phyloP scores from a whole-genome alignment of 2,329 filamentous ascomycete genomes.

The Hymenoscyphus scutula region DNA sequence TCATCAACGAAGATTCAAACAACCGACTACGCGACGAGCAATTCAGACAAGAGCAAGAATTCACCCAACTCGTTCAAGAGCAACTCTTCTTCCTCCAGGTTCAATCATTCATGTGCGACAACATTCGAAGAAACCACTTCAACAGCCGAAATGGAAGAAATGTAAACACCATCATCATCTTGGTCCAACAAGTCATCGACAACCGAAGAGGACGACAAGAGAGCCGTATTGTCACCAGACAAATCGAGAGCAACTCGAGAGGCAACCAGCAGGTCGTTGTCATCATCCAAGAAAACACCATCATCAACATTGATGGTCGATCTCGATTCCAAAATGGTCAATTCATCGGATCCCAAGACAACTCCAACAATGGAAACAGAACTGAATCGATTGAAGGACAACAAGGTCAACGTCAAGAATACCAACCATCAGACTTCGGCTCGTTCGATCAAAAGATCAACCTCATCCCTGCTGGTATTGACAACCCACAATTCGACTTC shows the following conservation, averaged over 20 bases:
- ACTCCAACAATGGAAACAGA: neutral
- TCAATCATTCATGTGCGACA: conserved; percentile 29
- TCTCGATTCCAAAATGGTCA: conserved; percentile 3
- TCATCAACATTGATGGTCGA: conserved; percentile 16
- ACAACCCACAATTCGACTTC: conserved; percentile 20
- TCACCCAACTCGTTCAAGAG: conserved; percentile 23
- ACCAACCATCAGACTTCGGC: neutral
- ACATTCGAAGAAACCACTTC: conserved; percentile 34
- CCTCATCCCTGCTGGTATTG: conserved; percentile 23
- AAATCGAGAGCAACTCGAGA: conserved; percentile 28
- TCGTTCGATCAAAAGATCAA: conserved; percentile 14
- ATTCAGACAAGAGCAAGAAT: conserved; percentile 15
- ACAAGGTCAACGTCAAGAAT: conserved; percentile 1
- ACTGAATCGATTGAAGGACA: neutral
- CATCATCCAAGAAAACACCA: conserved; percentile 21
- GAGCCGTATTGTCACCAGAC: conserved; percentile 29
- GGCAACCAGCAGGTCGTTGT: conserved; percentile 21
- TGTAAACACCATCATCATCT: conserved; percentile 32
- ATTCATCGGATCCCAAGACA: neutral
- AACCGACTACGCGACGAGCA: conserved; percentile 18
- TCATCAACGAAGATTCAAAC: conserved; percentile 22
- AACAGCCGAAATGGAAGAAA: conserved; percentile 27
- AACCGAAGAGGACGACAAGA: conserved; percentile 24
- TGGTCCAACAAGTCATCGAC: conserved; percentile 32
- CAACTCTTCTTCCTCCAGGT: conserved; percentile 19